These are phyloP conservation scores for barley (Hordeum vulgare) DNA, from an alignment of 176 grass and related monocot genomes.

Conservation along the genomic window MorexV3_pseudomolecules_assembly NC_058522.1:529741109-529741608, in stretches of 20 bases:
- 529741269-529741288: slow-evolving; percentile 17
- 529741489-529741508: too few species aligned
- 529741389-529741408: neutral
- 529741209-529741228: neutral
- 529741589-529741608: too few species aligned
- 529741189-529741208: neutral
- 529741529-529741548: too few species aligned
- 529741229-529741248: slow-evolving; percentile 3
- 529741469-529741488: too few species aligned
- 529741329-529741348: slow-evolving; percentile 32
- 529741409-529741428: neutral
- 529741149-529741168: neutral
- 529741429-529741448: too few species aligned
- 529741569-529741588: too few species aligned
- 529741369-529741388: neutral
- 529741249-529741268: neutral
- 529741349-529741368: neutral
- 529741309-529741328: neutral
- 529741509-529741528: too few species aligned
- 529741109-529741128: neutral
- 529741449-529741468: too few species aligned
- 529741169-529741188: slow-evolving; percentile 35
- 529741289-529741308: neutral
- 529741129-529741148: slow-evolving; percentile 2
- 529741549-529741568: too few species aligned